These are phyloP conservation scores for Zygosaccharomyces rouxii DNA, from an alignment of 805 yeast species.

Conservation along the genomic window DNA sequence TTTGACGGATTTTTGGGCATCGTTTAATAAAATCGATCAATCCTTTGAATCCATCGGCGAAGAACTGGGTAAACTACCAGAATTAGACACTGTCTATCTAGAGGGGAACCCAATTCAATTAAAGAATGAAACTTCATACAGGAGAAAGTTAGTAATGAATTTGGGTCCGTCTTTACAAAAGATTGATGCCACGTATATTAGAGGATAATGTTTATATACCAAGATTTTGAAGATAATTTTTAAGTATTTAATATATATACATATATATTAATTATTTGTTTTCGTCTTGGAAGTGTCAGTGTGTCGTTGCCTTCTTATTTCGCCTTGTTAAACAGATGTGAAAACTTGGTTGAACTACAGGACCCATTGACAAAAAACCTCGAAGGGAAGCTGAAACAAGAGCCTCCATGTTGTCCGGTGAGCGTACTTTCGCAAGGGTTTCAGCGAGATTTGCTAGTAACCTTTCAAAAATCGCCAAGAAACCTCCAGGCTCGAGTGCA, in stretches of 20 bases:
- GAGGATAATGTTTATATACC: slow-evolving; percentile 16
- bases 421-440: neutral
- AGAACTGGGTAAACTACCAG: slow-evolving; percentile 57
- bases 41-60: slow-evolving; percentile 64
- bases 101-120: slow-evolving; percentile 89
- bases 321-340: neutral
- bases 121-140: slow-evolving; percentile 70
- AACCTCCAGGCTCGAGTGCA: slow-evolving; percentile 5
- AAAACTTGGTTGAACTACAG: neutral
- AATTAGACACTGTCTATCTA: slow-evolving; percentile 82
- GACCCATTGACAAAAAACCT: neutral
- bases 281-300: neutral
- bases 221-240: neutral
- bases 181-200: slow-evolving; percentile 84
- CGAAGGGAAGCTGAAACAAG: neutral
- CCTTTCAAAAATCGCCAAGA: slow-evolving; percentile 4
- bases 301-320: neutral
- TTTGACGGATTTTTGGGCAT: slow-evolving; percentile 94
- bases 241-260: no score
- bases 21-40: slow-evolving; percentile 61
- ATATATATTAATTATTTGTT: neutral
- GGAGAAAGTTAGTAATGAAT: slow-evolving; percentile 73
- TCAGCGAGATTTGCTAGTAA: neutral
- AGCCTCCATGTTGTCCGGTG: neutral
- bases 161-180: slow-evolving; percentile 62